phyloP scores from a whole-genome alignment of 2,329 filamentous ascomycete species.

The Cytospora leucostoma region DNA sequence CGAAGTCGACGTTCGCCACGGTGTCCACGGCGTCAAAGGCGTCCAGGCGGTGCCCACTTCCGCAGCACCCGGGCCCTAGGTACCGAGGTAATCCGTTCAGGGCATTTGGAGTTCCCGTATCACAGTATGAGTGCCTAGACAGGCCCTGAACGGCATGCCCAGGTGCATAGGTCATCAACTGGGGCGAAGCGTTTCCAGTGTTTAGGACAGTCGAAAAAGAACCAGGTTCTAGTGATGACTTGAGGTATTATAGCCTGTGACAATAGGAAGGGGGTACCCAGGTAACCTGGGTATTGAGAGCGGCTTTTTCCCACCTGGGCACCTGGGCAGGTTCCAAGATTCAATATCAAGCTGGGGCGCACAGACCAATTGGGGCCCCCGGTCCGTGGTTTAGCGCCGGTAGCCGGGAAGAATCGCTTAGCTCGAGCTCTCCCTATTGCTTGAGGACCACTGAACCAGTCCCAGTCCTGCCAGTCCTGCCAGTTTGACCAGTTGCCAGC shows the following conservation, averaged over 20 bases:
- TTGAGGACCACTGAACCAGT: conserved; percentile 2
- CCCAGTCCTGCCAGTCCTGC: not conserved
- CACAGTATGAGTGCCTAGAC: too few species aligned
- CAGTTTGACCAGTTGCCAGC: conserved; percentile 1
- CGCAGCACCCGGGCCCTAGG: not conserved
- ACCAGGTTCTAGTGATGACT: too few species aligned
- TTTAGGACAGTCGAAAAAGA: too few species aligned
- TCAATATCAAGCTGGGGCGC: not conserved
- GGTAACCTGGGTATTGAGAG: not conserved
- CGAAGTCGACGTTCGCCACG: conserved; percentile 9
- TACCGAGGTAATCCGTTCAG: not conserved
- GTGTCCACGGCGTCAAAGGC: not conserved
- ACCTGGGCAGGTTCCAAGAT: not conserved
- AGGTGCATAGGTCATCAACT: too few species aligned
- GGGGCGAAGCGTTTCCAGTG: too few species aligned
- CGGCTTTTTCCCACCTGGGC: not conserved
- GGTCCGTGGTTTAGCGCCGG: not conserved
- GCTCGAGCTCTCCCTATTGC: conserved; percentile 1
- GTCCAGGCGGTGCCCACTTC: not conserved
- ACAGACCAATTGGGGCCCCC: conserved; percentile 6
- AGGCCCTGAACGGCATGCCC: too few species aligned
- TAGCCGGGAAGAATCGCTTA: conserved; percentile 20
- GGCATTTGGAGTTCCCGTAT: not conserved
- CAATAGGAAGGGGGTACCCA: not conserved
- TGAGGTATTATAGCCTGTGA: not conserved